phyloP scores from a whole-genome alignment of 2,329 filamentous ascomycete genomes.

The Myriosclerotinia scirpicola region DNA sequence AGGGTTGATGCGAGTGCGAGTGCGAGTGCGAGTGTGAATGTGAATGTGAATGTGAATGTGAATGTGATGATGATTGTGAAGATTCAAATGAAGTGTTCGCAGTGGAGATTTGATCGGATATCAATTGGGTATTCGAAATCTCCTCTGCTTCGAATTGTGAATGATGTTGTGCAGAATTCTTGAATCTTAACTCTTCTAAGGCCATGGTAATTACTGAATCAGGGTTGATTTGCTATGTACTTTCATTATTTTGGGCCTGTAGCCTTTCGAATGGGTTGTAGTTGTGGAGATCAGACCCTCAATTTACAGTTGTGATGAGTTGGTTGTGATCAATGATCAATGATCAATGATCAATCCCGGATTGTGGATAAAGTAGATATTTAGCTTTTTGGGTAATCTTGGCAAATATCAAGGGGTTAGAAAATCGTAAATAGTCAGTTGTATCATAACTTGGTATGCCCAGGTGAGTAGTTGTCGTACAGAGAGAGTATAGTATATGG shows the following conservation, averaged over 20 bases:
- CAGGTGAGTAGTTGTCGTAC: too few relatives aligned
- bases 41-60: slow-evolving; percentile 4
- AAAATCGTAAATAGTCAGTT: neutral
- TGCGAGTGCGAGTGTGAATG: neutral
- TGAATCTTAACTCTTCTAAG: neutral
- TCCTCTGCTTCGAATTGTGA: slow-evolving; percentile 13
- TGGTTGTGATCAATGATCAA: too few relatives aligned
- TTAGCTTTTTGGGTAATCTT: slow-evolving; percentile 1
- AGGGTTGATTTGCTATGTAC: slow-evolving; percentile 5
- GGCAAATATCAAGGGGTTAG: slow-evolving; percentile 3
- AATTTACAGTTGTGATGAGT: neutral
- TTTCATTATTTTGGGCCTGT: slow-evolving; percentile 18
- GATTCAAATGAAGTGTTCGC: slow-evolving; percentile 4
- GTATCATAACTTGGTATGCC: neutral
- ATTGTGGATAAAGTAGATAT: neutral
- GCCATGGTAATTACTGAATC: slow-evolving; percentile 13
- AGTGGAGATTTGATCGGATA: slow-evolving; percentile 8
- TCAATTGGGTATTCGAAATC: neutral
- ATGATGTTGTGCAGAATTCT: slow-evolving; percentile 12
- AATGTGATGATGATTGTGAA: neutral
- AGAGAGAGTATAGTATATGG: neutral
- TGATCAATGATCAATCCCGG: neutral
- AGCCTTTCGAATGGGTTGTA: slow-evolving; percentile 8
- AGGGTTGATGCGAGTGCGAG: neutral
- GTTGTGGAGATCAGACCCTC: slow-evolving; percentile 11